These are phyloP conservation scores for Eimeria sp. DNA, from an alignment of 169 alveolate species.

Conservation along the genomic window DNA sequence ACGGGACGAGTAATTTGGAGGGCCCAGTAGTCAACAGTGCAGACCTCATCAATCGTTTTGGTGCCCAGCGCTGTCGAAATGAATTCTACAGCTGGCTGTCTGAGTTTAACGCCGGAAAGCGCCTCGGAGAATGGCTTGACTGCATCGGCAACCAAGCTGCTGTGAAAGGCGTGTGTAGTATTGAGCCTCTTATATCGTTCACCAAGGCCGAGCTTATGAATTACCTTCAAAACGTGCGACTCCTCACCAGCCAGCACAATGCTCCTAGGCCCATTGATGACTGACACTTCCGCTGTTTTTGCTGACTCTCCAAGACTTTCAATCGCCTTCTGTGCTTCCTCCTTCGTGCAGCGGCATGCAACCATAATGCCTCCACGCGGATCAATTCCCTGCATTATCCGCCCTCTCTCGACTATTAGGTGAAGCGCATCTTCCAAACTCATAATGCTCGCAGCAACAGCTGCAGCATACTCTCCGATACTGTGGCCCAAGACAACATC, in stretches of 20 bases:
- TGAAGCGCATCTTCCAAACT: constrained; percentile 77
- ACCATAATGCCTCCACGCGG: constrained; percentile 65
- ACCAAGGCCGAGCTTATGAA: constrained; percentile 23
- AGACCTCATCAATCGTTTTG: neutral
- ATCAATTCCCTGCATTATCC: constrained; percentile 25
- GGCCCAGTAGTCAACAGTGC: constrained; percentile 83
- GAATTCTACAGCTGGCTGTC: constrained; percentile 10
- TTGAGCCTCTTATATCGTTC: constrained; percentile 70
- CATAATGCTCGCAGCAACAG: constrained; percentile 86
- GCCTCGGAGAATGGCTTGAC: constrained; percentile 23
- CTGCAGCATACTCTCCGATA: constrained; percentile 89
- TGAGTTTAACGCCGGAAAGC: constrained; percentile 5
- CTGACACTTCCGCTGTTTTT: constrained; percentile 81
- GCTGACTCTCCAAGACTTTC: neutral
- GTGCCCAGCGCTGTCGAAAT: constrained; percentile 71
- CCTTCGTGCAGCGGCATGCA: constrained; percentile 75
- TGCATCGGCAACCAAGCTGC: constrained; percentile 77
- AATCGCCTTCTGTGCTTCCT: constrained; percentile 28
- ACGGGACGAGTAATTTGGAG: constrained; percentile 85
- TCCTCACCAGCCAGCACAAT: constrained; percentile 86
- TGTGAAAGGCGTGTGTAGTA: constrained; percentile 77
- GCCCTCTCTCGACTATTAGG: constrained; percentile 48
- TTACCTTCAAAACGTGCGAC: constrained; percentile 67
- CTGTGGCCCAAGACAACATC: constrained; percentile 88
- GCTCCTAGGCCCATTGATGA: constrained; percentile 87